Evolutionary conservation across 352 stramenopile species (phyloP).

Genomic region (Phytophthora crassamura): DNA sequence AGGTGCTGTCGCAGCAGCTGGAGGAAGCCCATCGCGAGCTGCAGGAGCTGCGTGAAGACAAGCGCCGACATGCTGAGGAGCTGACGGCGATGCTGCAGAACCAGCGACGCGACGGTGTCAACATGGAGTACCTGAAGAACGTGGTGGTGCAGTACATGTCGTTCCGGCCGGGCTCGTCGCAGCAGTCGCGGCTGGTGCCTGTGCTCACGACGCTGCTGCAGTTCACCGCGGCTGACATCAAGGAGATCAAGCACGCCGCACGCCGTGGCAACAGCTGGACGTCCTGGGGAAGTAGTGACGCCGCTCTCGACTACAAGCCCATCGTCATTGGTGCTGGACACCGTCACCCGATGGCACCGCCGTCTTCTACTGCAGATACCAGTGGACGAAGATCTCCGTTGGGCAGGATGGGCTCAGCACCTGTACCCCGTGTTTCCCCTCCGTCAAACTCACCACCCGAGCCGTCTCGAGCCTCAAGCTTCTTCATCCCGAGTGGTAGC

Average conservation of each 20-base stretch:
- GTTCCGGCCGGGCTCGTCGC: conserved; percentile 81
- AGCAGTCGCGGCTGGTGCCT: conserved; percentile 78
- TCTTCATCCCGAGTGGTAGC: conserved; percentile 55
- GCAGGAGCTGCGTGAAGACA: conserved; percentile 64
- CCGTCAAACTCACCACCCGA: conserved; percentile 15
- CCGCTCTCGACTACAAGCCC: conserved; percentile 64
- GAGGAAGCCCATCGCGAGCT: conserved; percentile 55
- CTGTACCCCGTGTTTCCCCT: conserved; percentile 22
- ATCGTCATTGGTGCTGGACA: conserved; percentile 50
- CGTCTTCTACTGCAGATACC: conserved; percentile 15
- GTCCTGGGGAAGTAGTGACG: conserved; percentile 59
- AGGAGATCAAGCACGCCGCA: conserved; percentile 75
- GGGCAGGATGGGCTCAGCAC: conserved; percentile 22
- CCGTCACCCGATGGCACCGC: conserved; percentile 34
- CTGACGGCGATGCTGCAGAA: conserved; percentile 80
- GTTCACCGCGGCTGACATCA: conserved; percentile 78
- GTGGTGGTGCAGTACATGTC: conserved; percentile 92
- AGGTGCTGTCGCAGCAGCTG: conserved; percentile 56
- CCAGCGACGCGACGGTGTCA: conserved; percentile 85
- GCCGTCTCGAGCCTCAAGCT: conserved; percentile 59
- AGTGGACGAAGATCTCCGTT: conserved; percentile 25
- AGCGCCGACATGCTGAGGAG: conserved; percentile 67
- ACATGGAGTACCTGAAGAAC: conserved; percentile 93
- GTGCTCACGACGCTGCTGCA: conserved; percentile 89
- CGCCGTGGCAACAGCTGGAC: conserved; percentile 75